These are phyloP conservation scores for Eucalyptus dawsonii DNA, from an alignment of 345 rosid genomes.

Conservation along the genomic window DNA sequence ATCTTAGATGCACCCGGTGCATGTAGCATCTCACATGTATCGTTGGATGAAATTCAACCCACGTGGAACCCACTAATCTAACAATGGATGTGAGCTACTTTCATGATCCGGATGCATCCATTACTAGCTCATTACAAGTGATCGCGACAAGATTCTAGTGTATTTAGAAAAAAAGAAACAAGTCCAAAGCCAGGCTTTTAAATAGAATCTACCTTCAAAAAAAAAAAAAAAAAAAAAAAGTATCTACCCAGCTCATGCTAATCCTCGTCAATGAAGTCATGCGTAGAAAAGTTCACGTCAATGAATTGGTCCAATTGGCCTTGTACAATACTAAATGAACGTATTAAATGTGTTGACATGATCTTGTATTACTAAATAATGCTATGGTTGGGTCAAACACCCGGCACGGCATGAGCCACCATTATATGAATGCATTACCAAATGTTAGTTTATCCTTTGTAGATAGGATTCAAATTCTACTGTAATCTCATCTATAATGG, in stretches of 20 bases:
- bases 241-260: too few species aligned
- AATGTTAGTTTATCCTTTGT: too few species aligned
- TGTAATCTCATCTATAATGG: too few species aligned
- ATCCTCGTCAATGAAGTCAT: not conserved
- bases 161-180: too few species aligned
- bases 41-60: not conserved
- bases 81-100: not conserved
- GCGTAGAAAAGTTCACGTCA: not conserved
- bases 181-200: not conserved
- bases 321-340: not conserved
- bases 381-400: not conserved
- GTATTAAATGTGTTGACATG: not conserved
- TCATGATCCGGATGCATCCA: accelerated
- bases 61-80: not conserved
- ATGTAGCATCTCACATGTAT: not conserved
- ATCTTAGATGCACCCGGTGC: accelerated
- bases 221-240: too few species aligned
- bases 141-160: not conserved
- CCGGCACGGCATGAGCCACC: accelerated
- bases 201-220: not conserved
- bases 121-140: not conserved
- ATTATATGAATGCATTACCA: too few species aligned
- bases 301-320: not conserved
- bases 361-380: not conserved
- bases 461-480: too few species aligned